Conservation (phyloP, 2,329 filamentous ascomycete species). For the Fusarium heterosporum region DNA sequence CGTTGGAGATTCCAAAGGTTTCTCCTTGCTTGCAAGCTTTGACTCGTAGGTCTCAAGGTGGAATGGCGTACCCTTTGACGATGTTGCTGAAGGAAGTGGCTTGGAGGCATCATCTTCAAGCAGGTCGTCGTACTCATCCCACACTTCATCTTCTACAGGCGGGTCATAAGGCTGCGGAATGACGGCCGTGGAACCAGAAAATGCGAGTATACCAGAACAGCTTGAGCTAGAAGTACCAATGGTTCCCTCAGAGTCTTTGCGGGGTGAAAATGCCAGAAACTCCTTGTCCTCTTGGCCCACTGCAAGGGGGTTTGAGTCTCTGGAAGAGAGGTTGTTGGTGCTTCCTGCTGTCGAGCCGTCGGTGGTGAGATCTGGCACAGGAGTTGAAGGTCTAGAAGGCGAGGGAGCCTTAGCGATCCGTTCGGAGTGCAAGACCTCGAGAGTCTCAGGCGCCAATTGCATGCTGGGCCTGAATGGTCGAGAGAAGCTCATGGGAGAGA, state of each 20-base stretch:
- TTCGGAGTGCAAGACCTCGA: conserved; percentile 46
- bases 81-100: conserved; percentile 64
- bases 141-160: conserved; percentile 85
- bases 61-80: conserved; percentile 68
- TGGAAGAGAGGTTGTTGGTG: conserved; percentile 49
- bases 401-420: conserved; percentile 64
- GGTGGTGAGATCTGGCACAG: conserved; percentile 52
- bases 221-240: conserved; percentile 64
- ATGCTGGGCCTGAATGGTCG: conserved; percentile 76
- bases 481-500: conserved; percentile 84
- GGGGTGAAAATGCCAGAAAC: conserved; percentile 79
- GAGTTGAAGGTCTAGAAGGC: conserved; percentile 56
- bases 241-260: conserved; percentile 76
- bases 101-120: conserved; percentile 71
- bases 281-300: conserved; percentile 60
- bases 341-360: conserved; percentile 53
- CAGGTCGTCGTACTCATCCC: conserved; percentile 93
- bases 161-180: conserved; percentile 71
- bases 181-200: conserved; percentile 73
- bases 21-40: conserved; percentile 52
- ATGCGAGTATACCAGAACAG: conserved; percentile 72
- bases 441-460: conserved; percentile 51
- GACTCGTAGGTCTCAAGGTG: conserved; percentile 64
- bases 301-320: conserved; percentile 48
- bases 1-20: conserved; percentile 62